Conservation (phyloP, 495 filamentous ascomycete genomes). For the Neurospora sp. region DNA sequence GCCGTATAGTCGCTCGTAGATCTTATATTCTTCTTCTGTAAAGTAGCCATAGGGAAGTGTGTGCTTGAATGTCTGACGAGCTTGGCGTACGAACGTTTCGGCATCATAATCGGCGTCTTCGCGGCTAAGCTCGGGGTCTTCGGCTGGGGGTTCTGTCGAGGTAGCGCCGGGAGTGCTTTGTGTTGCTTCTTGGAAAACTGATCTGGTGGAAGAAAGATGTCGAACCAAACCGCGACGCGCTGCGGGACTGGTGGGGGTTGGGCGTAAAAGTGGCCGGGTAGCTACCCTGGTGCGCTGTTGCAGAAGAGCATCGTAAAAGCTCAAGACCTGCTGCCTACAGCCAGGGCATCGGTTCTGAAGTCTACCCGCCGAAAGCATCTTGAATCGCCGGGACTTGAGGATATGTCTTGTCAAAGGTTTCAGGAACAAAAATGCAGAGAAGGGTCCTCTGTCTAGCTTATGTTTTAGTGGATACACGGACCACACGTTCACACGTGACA, state of each 20-base stretch:
- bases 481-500: background rate
- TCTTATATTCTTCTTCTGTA: conserved; percentile 52
- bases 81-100: conserved; percentile 56
- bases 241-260: background rate
- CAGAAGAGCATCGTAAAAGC: conserved; percentile 33
- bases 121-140: background rate
- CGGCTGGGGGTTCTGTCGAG: background rate
- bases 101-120: conserved; percentile 22
- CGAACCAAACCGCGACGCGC: conserved; percentile 11
- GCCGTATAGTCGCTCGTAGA: conserved; percentile 80
- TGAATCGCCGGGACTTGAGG: conserved; percentile 15
- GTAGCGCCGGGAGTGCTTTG: background rate
- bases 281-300: conserved; percentile 8
- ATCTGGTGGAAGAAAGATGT: conserved; percentile 30
- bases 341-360: conserved; percentile 35
- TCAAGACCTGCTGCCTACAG: conserved; percentile 38
- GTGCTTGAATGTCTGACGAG: conserved; percentile 67
- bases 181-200: conserved; percentile 13
- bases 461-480: background rate
- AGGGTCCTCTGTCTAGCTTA: background rate
- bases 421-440: background rate
- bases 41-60: conserved; percentile 66
- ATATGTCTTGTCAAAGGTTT: background rate
- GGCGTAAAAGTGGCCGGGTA: conserved; percentile 11
- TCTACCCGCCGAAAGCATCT: conserved; percentile 37